phyloP scores from a whole-genome alignment of 2,329 filamentous ascomycete species.

The Seiridium unicorne region DNA sequence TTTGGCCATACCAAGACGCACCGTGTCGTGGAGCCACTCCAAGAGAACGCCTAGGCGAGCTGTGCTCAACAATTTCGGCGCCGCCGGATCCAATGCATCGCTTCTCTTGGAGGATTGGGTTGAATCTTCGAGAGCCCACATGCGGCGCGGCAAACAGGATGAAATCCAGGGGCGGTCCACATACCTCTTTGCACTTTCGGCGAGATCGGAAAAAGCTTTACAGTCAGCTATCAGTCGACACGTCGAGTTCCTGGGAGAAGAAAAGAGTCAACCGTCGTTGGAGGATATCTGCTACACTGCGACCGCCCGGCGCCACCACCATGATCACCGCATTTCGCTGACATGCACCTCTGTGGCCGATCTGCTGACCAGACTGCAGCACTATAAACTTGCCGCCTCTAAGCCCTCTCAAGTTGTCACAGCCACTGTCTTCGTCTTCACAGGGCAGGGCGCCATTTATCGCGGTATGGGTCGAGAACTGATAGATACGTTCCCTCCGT shows the following conservation, averaged over 20 bases:
- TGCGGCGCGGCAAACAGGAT: background rate
- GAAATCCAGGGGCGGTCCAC: background rate
- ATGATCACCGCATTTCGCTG: constrained; percentile 13
- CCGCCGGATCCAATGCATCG: constrained; percentile 26
- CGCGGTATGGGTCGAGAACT: constrained; percentile 16
- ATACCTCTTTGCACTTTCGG: constrained; percentile 14
- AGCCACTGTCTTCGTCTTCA: constrained; percentile 11
- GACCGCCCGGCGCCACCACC: constrained; percentile 15
- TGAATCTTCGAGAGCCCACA: background rate
- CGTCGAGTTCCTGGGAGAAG: constrained; percentile 8
- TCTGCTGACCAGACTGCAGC: constrained; percentile 2
- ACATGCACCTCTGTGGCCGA: constrained; percentile 9
- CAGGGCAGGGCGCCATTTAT: constrained; percentile 13
- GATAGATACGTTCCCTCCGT: constrained; percentile 11
- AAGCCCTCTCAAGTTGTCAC: background rate
- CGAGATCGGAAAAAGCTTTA: constrained; percentile 11
- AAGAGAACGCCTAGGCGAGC: constrained; percentile 11
- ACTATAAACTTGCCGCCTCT: background rate
- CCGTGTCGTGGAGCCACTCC: constrained; percentile 4
- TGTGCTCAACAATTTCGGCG: constrained; percentile 34
- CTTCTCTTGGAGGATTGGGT: constrained; percentile 16
- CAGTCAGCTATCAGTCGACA: constrained; percentile 10
- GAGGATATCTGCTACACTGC: constrained; percentile 18
- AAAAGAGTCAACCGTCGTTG: constrained; percentile 7
- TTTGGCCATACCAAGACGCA: constrained; percentile 5